A percentile compares a stretch with the other conserved stretches of the same genome.
These are phyloP conservation scores for Tilletia walkeri DNA, from an alignment of 1,284 basidiomycete species.

Conservation along the genomic window DNA sequence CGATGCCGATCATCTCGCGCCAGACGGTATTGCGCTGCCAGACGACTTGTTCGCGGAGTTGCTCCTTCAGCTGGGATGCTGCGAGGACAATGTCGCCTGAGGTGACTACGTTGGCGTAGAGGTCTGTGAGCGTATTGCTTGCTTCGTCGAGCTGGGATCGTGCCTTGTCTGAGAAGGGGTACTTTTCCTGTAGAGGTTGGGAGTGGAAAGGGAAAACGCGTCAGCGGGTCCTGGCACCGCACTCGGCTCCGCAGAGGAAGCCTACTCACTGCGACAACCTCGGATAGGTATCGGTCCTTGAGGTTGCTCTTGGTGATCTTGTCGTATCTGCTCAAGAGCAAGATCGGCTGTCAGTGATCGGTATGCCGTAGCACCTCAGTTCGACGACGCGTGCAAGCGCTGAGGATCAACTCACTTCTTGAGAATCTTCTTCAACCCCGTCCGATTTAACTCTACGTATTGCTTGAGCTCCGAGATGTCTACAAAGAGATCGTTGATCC, in stretches of 20 bases:
- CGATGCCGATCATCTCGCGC: constrained; percentile 93
- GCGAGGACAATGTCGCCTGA: constrained; percentile 72
- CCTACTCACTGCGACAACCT: constrained; percentile 65
- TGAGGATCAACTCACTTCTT: constrained; percentile 71
- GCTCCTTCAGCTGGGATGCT: constrained; percentile 76
- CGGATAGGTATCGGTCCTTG: constrained; percentile 77
- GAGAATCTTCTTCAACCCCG: constrained; percentile 91
- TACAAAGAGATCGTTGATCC: constrained; percentile 83
- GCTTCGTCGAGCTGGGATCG: constrained; percentile 63
- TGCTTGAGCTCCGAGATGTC: constrained; percentile 73
- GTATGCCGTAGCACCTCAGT: too few relatives aligned
- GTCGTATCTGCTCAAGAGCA: constrained; percentile 65
- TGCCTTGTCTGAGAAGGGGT: constrained; percentile 62
- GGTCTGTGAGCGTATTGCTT: constrained; percentile 66
- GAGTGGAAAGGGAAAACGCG: not conserved
- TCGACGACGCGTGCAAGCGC: too few relatives aligned
- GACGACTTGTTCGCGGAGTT: constrained; percentile 83
- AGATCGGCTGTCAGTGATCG: too few relatives aligned
- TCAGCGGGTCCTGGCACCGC: too few relatives aligned
- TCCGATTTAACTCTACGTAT: constrained; percentile 91
- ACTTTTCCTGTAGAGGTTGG: constrained; percentile 32
- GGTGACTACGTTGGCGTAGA: constrained; percentile 85
- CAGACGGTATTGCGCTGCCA: constrained; percentile 95
- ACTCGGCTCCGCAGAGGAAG: not conserved
- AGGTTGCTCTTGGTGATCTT: constrained; percentile 86